Conservation (phyloP, 495 filamentous ascomycete species). For the Cercophora samala region DNA sequence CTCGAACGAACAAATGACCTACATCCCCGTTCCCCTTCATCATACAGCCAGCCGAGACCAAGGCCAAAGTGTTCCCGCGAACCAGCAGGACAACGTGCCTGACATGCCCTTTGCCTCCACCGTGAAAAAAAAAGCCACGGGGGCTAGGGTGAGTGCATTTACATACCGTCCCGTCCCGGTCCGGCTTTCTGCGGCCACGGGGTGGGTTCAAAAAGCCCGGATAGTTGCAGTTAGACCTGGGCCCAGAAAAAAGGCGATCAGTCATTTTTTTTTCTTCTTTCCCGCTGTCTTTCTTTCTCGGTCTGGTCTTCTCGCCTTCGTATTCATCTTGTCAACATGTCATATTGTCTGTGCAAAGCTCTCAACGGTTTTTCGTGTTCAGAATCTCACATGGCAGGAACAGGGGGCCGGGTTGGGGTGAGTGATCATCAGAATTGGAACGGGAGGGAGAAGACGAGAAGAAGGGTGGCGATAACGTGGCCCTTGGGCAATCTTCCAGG, state of each 20-base stretch:
- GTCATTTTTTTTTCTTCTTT: neutral
- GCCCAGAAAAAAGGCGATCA: neutral
- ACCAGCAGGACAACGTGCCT: neutral
- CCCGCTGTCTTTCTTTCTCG: too few species aligned
- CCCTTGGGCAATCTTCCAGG: neutral
- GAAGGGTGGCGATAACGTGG: neutral
- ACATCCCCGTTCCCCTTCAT: too few species aligned
- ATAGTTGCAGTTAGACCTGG: neutral
- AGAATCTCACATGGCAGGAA: neutral
- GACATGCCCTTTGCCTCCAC: neutral
- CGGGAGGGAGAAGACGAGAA: neutral
- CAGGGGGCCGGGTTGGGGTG: neutral
- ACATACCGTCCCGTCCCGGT: neutral
- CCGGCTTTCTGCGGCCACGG: neutral
- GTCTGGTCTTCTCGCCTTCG: neutral
- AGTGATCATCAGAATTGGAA: neutral
- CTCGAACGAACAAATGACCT: too few species aligned
- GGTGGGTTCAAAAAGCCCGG: neutral
- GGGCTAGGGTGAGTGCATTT: neutral
- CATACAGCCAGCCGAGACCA: neutral
- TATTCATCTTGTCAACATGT: too few species aligned
- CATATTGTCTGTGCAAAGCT: neutral
- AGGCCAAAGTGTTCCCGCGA: neutral
- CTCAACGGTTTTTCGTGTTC: neutral
- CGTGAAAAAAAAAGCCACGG: too few species aligned